Conservation (phyloP, 139 green algal genomes). For the Chlamydomonas eustigma region DNA sequence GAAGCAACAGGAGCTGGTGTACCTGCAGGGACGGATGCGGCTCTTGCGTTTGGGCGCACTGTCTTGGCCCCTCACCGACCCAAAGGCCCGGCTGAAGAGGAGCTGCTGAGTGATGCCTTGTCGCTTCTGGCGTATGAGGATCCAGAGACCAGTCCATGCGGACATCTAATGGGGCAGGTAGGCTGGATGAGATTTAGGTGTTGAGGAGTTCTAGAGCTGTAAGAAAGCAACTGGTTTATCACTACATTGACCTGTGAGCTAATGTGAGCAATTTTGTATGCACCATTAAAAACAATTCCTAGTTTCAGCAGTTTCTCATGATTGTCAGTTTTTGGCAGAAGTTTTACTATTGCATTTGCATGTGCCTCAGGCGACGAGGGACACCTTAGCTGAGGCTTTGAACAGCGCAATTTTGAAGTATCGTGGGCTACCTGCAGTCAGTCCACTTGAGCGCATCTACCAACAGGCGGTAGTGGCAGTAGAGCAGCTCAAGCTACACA, state of each 20-base stretch:
- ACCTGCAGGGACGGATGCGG: constrained; percentile 45
- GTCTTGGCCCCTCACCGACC: constrained; percentile 15
- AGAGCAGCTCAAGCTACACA: constrained; percentile 27
- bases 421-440: constrained; percentile 20
- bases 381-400: constrained; percentile 46
- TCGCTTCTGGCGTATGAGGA: constrained; percentile 70
- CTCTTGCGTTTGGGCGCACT: constrained; percentile 47
- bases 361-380: background rate
- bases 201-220: background rate
- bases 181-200: background rate
- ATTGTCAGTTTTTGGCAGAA: background rate
- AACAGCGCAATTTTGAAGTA: constrained; percentile 45
- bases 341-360: background rate
- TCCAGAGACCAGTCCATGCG: constrained; percentile 45
- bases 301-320: background rate
- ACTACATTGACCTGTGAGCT: background rate
- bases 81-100: constrained; percentile 24
- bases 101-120: constrained; percentile 52
- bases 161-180: constrained; percentile 48
- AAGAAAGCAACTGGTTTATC: background rate
- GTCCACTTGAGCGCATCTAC: constrained; percentile 36
- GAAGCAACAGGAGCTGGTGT: no score
- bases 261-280: no score
- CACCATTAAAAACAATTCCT: no score
- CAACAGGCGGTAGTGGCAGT: constrained; percentile 24